phyloP scores from a whole-genome alignment of 208 protist species.

The Crithidia mellificae region DNA sequence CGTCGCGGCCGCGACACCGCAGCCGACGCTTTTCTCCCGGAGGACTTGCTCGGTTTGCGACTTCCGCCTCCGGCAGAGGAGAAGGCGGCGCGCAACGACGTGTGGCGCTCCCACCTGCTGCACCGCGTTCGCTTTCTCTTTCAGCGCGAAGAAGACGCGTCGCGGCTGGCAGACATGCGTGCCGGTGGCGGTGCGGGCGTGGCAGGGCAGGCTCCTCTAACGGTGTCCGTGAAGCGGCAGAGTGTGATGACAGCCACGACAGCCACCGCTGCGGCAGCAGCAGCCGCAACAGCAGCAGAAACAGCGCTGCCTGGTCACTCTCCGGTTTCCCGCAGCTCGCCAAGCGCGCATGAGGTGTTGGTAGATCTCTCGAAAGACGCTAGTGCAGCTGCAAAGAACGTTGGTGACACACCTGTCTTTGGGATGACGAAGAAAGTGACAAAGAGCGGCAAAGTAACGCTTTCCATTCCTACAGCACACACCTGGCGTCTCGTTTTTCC shows the following conservation, averaged over 20 bases:
- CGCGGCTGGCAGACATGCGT: slow-evolving; percentile 1
- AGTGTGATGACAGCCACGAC: not conserved
- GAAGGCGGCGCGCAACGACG: slow-evolving; percentile 6
- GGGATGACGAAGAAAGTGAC: not conserved
- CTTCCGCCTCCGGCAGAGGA: slow-evolving; percentile 13
- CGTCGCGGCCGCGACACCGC: no score
- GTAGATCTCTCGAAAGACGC: not conserved
- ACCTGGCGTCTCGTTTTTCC: slow-evolving; percentile 26
- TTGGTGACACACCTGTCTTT: slow-evolving; percentile 12
- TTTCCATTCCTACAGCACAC: slow-evolving; percentile 11
- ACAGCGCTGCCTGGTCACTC: not conserved
- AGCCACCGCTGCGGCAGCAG: no score
- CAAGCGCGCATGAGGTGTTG: slow-evolving; percentile 9
- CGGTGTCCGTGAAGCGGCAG: not conserved
- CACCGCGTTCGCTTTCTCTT: slow-evolving; percentile 34
- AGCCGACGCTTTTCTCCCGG: not conserved
- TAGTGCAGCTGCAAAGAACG: no score
- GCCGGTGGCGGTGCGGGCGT: no score
- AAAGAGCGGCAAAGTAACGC: not conserved
- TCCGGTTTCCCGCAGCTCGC: slow-evolving; percentile 2
- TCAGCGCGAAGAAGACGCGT: slow-evolving; percentile 25
- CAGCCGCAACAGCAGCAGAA: not conserved
- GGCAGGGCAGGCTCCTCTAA: not conserved
- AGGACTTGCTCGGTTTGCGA: slow-evolving; percentile 23
- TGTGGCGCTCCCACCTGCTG: slow-evolving; percentile 21